Percentiles rank a stretch among this genome's conserved stretches.
Conservation (phyloP, 83 land plant species). For the Diphasiastrum complanatum region DNA sequence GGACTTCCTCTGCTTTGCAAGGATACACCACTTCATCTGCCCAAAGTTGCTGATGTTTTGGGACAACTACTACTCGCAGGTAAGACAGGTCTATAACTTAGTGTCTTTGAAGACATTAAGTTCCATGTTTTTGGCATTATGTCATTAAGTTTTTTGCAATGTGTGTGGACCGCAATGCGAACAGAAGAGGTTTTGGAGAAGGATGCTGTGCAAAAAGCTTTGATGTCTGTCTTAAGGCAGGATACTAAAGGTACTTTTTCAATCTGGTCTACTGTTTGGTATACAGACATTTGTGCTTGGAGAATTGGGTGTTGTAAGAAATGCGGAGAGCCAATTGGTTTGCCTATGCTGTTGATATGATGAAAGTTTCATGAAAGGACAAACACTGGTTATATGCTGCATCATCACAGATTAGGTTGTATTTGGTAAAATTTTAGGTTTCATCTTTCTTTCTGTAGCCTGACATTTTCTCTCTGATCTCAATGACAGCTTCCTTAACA, state of each 20-base stretch:
- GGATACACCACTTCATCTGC: conserved; percentile 65
- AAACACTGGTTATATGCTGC: too few species aligned
- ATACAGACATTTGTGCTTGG: too few species aligned
- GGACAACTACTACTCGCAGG: conserved; percentile 78
- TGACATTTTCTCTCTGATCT: too few species aligned
- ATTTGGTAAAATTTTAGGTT: too few species aligned
- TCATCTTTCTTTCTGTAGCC: too few species aligned
- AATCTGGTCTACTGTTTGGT: background rate
- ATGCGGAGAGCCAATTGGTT: too few species aligned
- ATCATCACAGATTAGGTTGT: too few species aligned
- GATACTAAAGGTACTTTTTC: conserved; percentile 62
- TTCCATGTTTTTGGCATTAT: conserved; percentile 2
- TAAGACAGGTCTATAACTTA: conserved; percentile 7
- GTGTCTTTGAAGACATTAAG: background rate
- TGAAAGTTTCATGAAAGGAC: too few species aligned
- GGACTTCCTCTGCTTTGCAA: conserved; percentile 91
- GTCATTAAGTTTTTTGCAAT: background rate
- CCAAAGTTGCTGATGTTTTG: conserved; percentile 75
- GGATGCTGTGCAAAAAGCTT: conserved; percentile 86
- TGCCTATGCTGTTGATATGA: too few species aligned
- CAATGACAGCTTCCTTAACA: conserved; percentile 77
- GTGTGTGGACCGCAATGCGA: background rate
- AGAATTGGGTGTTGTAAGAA: too few species aligned
- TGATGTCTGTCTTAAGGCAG: conserved; percentile 73
- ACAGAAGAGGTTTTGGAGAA: conserved; percentile 84